phyloP scores from a whole-genome alignment of 176 grass and related monocot genomes.

The Juncus inflexus region DNA sequence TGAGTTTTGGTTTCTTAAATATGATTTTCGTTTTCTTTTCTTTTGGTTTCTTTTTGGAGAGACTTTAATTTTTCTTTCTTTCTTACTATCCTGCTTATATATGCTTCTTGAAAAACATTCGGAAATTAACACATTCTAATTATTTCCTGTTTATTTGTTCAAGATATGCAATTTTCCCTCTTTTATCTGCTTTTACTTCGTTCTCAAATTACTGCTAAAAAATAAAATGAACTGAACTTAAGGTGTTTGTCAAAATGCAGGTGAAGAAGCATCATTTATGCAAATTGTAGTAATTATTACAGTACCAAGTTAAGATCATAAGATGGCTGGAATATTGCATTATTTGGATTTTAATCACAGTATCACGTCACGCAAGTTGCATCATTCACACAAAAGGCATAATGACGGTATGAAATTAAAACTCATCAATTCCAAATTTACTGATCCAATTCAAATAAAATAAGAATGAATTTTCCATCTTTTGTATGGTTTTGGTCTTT shows the following conservation, averaged over 20 bases:
- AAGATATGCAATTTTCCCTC: neutral
- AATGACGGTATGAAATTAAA: conserved; percentile 44
- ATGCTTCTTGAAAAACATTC: too few relatives aligned
- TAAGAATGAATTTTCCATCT: neutral
- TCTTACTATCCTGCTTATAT: neutral
- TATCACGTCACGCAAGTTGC: conserved; percentile 59
- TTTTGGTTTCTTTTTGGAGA: neutral
- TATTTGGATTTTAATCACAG: conserved; percentile 77
- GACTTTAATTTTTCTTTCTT: neutral
- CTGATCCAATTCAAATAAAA: too few relatives aligned
- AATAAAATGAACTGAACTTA: conserved; percentile 5
- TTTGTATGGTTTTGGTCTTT: neutral
- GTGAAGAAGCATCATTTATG: conserved; percentile 22
- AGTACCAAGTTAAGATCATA: conserved; percentile 11
- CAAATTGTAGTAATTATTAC: neutral
- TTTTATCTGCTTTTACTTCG: neutral
- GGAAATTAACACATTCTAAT: too few relatives aligned
- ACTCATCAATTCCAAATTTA: conserved; percentile 5
- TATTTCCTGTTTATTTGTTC: too few relatives aligned
- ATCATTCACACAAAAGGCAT: conserved; percentile 34
- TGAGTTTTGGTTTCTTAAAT: conserved; percentile 1
- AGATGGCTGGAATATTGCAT: conserved; percentile 51
- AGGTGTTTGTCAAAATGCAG: conserved; percentile 25
- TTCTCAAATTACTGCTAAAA: neutral
- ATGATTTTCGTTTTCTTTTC: neutral